A percentile compares a stretch with the other conserved stretches of the same genome.
Conservation (phyloP, 495 filamentous ascomycete species). For the Neurospora sp. region DNA sequence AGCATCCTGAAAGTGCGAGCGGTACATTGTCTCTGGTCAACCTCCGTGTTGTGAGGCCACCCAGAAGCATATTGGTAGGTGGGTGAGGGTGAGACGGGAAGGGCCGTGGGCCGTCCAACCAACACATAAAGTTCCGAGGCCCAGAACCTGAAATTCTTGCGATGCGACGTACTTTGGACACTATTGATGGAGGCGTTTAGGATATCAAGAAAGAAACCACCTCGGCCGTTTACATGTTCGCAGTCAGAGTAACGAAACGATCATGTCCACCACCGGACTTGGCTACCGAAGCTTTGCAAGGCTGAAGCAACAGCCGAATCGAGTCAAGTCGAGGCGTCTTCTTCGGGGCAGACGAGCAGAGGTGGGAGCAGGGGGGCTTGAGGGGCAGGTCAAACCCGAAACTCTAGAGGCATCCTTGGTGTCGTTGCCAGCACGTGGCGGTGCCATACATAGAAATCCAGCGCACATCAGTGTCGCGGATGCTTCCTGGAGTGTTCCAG, state of each 20-base stretch:
- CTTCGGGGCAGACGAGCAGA: background rate
- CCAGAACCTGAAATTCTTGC: background rate
- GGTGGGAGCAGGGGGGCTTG: background rate
- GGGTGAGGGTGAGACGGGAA: background rate
- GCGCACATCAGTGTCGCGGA: background rate
- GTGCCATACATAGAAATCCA: background rate
- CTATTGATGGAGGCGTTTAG: background rate
- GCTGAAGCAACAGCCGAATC: background rate
- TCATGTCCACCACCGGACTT: background rate
- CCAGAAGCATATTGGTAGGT: background rate
- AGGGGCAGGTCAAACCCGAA: background rate
- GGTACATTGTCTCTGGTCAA: background rate
- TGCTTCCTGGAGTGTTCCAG: background rate
- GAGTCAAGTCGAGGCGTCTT: background rate
- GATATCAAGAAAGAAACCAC: background rate
- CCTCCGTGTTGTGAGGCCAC: background rate
- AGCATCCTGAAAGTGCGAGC: background rate
- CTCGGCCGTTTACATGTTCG: background rate
- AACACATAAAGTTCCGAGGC: background rate
- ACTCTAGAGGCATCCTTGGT: background rate
- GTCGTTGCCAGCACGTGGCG: background rate
- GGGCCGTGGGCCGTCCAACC: background rate
- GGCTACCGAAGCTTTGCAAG: background rate
- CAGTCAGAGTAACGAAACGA: background rate
- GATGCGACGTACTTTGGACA: background rate